phyloP scores from a whole-genome alignment of 108 stramenopile genomes.

The Epithemia pelagica region DNA sequence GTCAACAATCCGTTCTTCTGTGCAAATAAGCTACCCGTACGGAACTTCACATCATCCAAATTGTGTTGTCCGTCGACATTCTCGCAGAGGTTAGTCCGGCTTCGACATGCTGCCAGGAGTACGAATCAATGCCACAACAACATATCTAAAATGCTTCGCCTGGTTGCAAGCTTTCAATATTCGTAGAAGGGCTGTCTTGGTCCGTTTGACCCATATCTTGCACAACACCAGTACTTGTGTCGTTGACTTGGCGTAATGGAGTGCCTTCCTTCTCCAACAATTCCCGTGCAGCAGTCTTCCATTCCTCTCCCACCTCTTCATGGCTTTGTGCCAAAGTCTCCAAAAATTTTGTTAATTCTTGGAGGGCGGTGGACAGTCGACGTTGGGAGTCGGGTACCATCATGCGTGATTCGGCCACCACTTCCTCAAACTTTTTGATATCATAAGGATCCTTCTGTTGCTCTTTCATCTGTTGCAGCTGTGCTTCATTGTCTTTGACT shows the following conservation, averaged over 20 bases:
- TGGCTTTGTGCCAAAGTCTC: conserved; percentile 2
- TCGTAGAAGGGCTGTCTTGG: conserved; percentile 9
- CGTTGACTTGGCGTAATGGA: too few relatives aligned
- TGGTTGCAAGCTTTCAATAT: conserved; percentile 26
- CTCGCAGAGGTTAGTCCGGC: too few relatives aligned
- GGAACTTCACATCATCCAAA: too few relatives aligned
- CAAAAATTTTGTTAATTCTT: conserved; percentile 52
- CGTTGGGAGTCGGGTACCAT: conserved; percentile 72
- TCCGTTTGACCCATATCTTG: too few relatives aligned
- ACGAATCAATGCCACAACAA: neutral
- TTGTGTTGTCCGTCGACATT: too few relatives aligned
- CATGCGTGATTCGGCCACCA: conserved; percentile 74
- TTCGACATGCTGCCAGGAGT: too few relatives aligned
- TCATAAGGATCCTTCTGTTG: conserved; percentile 63
- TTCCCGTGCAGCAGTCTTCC: conserved; percentile 19
- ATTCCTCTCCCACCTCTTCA: conserved; percentile 14
- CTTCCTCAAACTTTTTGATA: conserved; percentile 81
- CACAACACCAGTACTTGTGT: too few relatives aligned
- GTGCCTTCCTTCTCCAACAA: conserved; percentile 14
- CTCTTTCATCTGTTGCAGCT: conserved; percentile 63
- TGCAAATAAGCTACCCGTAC: too few relatives aligned
- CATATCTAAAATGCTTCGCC: conserved; percentile 32
- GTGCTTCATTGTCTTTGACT: conserved; percentile 58
- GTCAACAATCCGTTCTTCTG: too few relatives aligned
- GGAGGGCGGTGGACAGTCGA: conserved; percentile 47